Evolutionary conservation across 1,139 yeast genomes (phyloP).

Genomic region (Protomyces lactucae-debilis): DNA sequence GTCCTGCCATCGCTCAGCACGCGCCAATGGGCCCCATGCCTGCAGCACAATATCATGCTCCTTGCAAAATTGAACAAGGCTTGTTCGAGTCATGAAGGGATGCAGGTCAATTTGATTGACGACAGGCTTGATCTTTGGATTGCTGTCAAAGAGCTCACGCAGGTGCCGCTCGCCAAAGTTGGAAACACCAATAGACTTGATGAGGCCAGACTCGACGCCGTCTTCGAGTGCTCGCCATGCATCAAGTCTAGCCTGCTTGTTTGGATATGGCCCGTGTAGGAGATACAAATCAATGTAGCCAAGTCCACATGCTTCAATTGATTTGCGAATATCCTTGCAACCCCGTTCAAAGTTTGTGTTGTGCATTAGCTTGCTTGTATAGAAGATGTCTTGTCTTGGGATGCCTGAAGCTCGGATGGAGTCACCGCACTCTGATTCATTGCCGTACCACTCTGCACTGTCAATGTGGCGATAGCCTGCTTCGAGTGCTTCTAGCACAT

Average conservation of each 20-base stretch:
- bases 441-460: conserved; percentile 52
- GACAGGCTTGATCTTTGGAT: conserved; percentile 43
- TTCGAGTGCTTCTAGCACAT: conserved; percentile 32
- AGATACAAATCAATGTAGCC: conserved; percentile 48
- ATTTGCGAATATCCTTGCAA: conserved; percentile 49
- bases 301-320: conserved; percentile 50
- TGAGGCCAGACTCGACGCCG: conserved; percentile 39
- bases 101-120: conserved; percentile 53
- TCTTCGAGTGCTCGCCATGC: conserved; percentile 49
- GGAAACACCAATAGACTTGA: conserved; percentile 45
- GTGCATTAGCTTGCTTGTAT: conserved; percentile 57
- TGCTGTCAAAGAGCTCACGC: conserved; percentile 42
- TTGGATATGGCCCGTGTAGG: conserved; percentile 42
- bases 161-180: conserved; percentile 45
- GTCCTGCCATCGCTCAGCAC: conserved; percentile 53
- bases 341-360: conserved; percentile 48
- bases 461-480: conserved; percentile 40
- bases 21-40: conserved; percentile 70
- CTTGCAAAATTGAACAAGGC: conserved; percentile 54
- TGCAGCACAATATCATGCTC: conserved; percentile 52
- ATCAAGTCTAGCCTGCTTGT: conserved; percentile 38
- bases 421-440: conserved; percentile 50
- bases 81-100: conserved; percentile 50
- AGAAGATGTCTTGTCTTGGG: conserved; percentile 58
- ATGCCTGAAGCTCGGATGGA: conserved; percentile 47